Conservation (phyloP, 1,284 basidiomycete genomes). For the Microbotryum saponariae region DNA sequence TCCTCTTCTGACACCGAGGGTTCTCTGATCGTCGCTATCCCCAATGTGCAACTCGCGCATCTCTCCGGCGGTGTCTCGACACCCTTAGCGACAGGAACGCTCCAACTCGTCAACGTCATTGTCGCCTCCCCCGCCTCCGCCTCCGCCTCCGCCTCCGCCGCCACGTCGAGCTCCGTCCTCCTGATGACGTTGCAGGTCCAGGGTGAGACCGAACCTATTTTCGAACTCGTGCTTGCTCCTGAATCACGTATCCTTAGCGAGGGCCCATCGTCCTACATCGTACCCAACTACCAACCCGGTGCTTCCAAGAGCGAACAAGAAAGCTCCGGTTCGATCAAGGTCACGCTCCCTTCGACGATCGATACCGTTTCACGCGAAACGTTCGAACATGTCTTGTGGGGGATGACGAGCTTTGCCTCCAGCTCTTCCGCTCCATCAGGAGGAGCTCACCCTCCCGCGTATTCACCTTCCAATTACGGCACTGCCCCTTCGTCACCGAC, state of each 20-base stretch:
- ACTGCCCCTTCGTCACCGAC: constrained; percentile 21
- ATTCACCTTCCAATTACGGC: background rate
- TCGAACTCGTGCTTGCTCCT: constrained; percentile 11
- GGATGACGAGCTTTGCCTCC: background rate
- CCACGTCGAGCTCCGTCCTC: background rate
- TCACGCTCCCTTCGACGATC: constrained; percentile 6
- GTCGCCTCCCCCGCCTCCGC: background rate
- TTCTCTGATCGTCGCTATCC: background rate
- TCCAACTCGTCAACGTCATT: background rate
- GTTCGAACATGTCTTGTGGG: constrained; percentile 18
- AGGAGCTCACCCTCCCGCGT: background rate
- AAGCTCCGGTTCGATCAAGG: constrained; percentile 4
- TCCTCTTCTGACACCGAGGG: background rate
- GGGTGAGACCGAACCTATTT: constrained; percentile 4
- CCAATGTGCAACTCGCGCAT: background rate
- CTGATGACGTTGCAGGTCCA: background rate
- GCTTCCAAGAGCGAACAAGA: background rate
- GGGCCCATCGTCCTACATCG: constrained; percentile 12
- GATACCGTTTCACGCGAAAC: constrained; percentile 9
- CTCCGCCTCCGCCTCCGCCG: background rate
- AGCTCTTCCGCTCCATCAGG: background rate
- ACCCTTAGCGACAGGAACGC: background rate
- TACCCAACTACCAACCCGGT: constrained; percentile 13
- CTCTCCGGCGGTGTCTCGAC: background rate
- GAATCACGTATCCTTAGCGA: constrained; percentile 1